Conservation (phyloP, 2,329 filamentous ascomycete species). For the Penicillium sp. region DNA sequence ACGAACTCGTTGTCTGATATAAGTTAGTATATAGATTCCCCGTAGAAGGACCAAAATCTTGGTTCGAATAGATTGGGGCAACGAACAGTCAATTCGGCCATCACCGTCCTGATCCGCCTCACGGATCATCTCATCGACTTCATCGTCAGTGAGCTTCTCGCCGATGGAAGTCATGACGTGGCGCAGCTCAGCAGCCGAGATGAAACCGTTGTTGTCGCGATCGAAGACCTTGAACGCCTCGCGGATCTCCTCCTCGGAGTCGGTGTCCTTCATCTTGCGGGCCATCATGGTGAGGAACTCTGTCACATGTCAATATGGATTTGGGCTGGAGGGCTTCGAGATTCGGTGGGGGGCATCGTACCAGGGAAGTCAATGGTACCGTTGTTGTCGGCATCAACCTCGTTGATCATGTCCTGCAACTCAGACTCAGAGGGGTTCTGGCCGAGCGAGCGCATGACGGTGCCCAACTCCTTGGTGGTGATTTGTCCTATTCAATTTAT, state of each 20-base stretch:
- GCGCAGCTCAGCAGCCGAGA: constrained; percentile 81
- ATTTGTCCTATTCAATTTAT: constrained; percentile 67
- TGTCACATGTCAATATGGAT: constrained; percentile 37
- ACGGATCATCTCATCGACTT: constrained; percentile 91
- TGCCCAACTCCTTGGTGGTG: constrained; percentile 86
- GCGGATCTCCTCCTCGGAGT: constrained; percentile 86
- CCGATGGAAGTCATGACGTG: constrained; percentile 92
- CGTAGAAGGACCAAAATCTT: not conserved
- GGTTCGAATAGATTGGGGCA: not conserved
- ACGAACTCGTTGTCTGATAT: constrained; percentile 82
- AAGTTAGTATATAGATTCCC: constrained; percentile 25
- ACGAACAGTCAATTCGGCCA: constrained; percentile 81
- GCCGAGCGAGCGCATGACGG: constrained; percentile 85
- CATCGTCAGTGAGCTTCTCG: constrained; percentile 86
- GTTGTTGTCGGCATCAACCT: constrained; percentile 90
- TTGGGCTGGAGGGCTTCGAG: not conserved
- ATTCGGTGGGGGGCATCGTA: constrained; percentile 45
- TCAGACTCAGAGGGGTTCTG: constrained; percentile 90
- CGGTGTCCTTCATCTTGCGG: constrained; percentile 90
- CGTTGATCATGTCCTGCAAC: constrained; percentile 92
- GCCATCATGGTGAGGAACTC: constrained; percentile 94
- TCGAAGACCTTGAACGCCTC: constrained; percentile 91
- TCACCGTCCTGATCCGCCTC: constrained; percentile 89
- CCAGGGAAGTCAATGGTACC: constrained; percentile 89
- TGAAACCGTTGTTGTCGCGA: constrained; percentile 89